Percentiles rank a stretch among this genome's conserved stretches.
phyloP scores from a whole-genome alignment of 2,329 filamentous ascomycete genomes.

The Ceratocystis lukuohia region DNA sequence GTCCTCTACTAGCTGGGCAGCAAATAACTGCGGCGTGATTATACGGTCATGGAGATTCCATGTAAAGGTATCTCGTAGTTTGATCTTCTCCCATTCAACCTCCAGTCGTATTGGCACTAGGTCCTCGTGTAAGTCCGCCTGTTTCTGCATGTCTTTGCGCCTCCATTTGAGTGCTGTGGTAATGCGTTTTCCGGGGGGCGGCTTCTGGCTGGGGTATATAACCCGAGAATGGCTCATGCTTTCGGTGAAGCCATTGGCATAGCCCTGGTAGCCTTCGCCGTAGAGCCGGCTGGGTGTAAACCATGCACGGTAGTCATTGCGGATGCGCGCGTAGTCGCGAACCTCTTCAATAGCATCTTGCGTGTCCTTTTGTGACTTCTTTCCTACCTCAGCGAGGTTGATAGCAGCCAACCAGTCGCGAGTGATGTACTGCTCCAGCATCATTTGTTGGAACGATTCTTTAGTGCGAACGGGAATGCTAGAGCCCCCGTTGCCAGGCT shows the following conservation, averaged over 20 bases:
- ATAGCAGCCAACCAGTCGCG: constrained; percentile 43
- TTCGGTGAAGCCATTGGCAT: constrained; percentile 76
- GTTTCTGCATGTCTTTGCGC: constrained; percentile 67
- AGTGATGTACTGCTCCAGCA: constrained; percentile 41
- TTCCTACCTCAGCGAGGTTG: constrained; percentile 38
- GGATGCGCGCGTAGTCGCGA: constrained; percentile 53
- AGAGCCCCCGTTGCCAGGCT: constrained; percentile 24
- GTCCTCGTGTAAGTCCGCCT: constrained; percentile 84
- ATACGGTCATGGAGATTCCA: constrained; percentile 95
- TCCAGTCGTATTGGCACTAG: constrained; percentile 83
- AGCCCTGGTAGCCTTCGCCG: constrained; percentile 72
- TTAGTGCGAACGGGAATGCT: constrained; percentile 37
- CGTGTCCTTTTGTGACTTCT: constrained; percentile 43
- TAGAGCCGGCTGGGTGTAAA: constrained; percentile 47
- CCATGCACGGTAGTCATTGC: constrained; percentile 40
- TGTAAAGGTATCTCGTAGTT: constrained; percentile 91
- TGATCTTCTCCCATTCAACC: constrained; percentile 90
- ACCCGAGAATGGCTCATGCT: constrained; percentile 52
- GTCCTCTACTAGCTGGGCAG: constrained; percentile 82
- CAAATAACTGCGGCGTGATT: constrained; percentile 66
- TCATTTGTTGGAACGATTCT: constrained; percentile 40
- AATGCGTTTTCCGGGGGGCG: constrained; percentile 61
- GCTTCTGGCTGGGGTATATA: constrained; percentile 66
- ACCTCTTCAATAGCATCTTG: constrained; percentile 52
- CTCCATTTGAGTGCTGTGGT: constrained; percentile 60